Conservation (phyloP, 176 grass and related monocot genomes). For the Ampelocalamus luodianensis region DNA sequence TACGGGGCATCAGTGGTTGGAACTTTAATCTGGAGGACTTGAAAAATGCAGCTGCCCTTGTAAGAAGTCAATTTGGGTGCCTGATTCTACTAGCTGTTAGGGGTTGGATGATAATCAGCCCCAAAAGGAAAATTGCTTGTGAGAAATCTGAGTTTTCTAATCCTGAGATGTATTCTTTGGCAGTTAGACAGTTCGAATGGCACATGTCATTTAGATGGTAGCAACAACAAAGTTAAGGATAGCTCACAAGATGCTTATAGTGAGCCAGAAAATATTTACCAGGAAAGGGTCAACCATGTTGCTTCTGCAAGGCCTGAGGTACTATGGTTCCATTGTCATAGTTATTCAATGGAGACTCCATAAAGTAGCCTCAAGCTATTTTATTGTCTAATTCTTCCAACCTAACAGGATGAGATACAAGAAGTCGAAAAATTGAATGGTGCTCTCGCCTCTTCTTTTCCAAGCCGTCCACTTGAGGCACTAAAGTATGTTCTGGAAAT, state of each 20-base stretch:
- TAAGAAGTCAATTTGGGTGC: constrained; percentile 50
- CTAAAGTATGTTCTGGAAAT: constrained; percentile 68
- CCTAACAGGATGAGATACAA: constrained; percentile 68
- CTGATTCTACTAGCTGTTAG: constrained; percentile 17
- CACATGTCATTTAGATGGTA: constrained; percentile 50
- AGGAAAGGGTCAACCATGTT: constrained; percentile 56
- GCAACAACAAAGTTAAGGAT: constrained; percentile 49
- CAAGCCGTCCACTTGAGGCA: constrained; percentile 77
- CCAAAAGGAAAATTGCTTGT: background rate
- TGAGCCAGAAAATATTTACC: constrained; percentile 40
- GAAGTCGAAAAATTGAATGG: constrained; percentile 74
- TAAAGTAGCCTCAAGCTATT: constrained; percentile 35
- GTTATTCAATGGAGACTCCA: constrained; percentile 26
- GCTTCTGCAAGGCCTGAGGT: constrained; percentile 68
- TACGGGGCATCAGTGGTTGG: constrained; percentile 95
- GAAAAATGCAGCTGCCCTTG: constrained; percentile 90
- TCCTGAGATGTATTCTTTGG: constrained; percentile 45
- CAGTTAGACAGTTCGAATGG: constrained; percentile 85
- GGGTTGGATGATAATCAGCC: constrained; percentile 16
- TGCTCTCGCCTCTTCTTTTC: constrained; percentile 76
- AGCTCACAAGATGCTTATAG: constrained; percentile 39
- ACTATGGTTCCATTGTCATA: constrained; percentile 32
- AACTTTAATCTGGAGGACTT: constrained; percentile 99
- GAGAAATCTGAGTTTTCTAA: constrained; percentile 42
- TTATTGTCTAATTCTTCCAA: constrained; percentile 22